These are phyloP conservation scores for Carex littledalei DNA, from an alignment of 176 grass and related monocot genomes.

Conservation along the genomic window DNA sequence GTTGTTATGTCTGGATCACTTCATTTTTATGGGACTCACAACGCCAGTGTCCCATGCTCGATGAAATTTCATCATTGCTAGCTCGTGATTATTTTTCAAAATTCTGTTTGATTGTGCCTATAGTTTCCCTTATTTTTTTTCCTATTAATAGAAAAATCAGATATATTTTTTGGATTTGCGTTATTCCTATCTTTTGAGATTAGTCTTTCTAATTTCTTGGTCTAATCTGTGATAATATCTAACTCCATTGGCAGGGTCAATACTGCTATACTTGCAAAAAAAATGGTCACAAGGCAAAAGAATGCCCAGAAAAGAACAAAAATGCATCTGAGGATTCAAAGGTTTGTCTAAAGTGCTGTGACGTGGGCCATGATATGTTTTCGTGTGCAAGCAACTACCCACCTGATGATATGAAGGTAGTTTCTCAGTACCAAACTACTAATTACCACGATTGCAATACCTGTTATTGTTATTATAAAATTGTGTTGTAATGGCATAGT, in stretches of 20 bases:
- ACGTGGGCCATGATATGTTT: conserved; percentile 72
- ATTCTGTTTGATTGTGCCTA: background rate
- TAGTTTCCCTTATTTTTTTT: background rate
- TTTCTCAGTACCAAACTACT: background rate
- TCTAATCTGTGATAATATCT: background rate
- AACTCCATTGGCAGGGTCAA: conserved; percentile 55
- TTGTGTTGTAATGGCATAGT: background rate
- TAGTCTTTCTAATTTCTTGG: background rate
- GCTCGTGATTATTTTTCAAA: background rate
- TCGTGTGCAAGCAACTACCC: conserved; percentile 68
- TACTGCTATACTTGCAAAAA: conserved; percentile 87
- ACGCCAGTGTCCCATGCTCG: background rate
- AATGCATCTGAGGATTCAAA: conserved; percentile 37
- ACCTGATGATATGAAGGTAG: conserved; percentile 67
- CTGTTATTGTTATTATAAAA: background rate
- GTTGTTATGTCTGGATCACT: background rate
- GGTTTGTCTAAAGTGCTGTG: conserved; percentile 81
- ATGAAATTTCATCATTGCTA: background rate
- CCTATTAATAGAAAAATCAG: background rate
- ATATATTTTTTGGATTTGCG: background rate
- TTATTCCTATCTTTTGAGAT: background rate
- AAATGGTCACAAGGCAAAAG: conserved; percentile 75
- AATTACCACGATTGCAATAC: background rate
- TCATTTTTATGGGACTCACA: background rate
- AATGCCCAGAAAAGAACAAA: conserved; percentile 87